phyloP scores from a whole-genome alignment of 2,329 filamentous ascomycete species.

The Cadophora sp. region DNA sequence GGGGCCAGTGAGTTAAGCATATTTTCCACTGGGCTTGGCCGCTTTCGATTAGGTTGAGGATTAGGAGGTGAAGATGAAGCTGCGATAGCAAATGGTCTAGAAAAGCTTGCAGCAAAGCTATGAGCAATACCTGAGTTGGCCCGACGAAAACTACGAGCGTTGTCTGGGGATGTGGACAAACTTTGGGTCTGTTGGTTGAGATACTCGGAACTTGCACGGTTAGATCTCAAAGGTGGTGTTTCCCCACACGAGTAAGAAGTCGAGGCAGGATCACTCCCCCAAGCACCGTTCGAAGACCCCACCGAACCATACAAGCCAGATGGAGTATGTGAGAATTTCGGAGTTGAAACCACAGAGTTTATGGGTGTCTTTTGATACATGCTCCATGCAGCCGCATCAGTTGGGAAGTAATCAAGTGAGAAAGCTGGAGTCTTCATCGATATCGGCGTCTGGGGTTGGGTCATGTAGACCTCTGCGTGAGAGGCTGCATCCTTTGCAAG shows the following conservation, averaged over 20 bases:
- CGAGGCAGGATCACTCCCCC: constrained; percentile 60
- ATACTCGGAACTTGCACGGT: constrained; percentile 55
- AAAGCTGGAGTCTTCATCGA: constrained; percentile 71
- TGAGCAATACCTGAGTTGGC: constrained; percentile 63
- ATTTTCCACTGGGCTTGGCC: constrained; percentile 67
- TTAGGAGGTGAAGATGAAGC: constrained; percentile 54
- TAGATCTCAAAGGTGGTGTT: constrained; percentile 60
- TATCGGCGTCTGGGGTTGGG: constrained; percentile 66
- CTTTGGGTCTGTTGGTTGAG: constrained; percentile 56
- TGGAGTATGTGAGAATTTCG: constrained; percentile 63
- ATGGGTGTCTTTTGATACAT: constrained; percentile 58
- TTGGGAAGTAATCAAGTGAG: constrained; percentile 71
- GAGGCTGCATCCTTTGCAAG: constrained; percentile 61
- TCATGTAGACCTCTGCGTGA: constrained; percentile 62
- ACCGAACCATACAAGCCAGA: constrained; percentile 61
- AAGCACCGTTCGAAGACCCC: constrained; percentile 61
- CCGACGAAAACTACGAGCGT: constrained; percentile 56
- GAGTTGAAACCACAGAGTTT: constrained; percentile 63
- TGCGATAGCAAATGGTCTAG: constrained; percentile 47
- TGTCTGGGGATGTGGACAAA: constrained; percentile 66
- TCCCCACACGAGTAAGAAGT: constrained; percentile 68
- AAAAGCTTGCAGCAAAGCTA: constrained; percentile 61
- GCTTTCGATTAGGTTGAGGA: constrained; percentile 55
- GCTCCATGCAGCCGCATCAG: constrained; percentile 61
- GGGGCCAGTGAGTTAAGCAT: constrained; percentile 62